phyloP scores from a whole-genome alignment of 257 asterid species.

The Nicotiana paniculata region DNA sequence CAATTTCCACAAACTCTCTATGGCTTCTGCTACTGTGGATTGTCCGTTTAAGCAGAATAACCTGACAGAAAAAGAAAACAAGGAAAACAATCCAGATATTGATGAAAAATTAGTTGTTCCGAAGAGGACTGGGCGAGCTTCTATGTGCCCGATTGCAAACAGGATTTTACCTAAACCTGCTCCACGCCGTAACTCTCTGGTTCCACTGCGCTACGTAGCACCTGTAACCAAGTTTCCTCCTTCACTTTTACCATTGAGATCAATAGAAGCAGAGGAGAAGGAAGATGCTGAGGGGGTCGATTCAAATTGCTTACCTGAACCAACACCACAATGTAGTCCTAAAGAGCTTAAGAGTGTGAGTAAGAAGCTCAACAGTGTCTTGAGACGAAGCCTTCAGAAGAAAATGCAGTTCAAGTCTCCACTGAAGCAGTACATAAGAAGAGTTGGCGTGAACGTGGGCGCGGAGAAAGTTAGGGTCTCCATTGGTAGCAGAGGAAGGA shows the following conservation, averaged over 20 bases:
- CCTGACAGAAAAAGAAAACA: constrained; percentile 62
- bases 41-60: constrained; percentile 23
- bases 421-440: constrained; percentile 45
- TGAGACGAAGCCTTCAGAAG: constrained; percentile 69
- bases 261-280: constrained; percentile 36
- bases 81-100: constrained; percentile 56
- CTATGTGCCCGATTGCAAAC: constrained; percentile 24
- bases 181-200: constrained; percentile 62
- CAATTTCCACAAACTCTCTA: constrained; percentile 34
- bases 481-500: constrained; percentile 70
- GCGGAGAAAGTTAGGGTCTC: constrained; percentile 82
- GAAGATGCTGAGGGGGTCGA: constrained; percentile 28
- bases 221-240: constrained; percentile 35
- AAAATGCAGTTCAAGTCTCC: constrained; percentile 59
- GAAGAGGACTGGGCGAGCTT: constrained; percentile 44
- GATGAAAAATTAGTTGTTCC: constrained; percentile 45
- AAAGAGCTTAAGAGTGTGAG: constrained; percentile 39
- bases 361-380: constrained; percentile 46
- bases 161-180: constrained; percentile 28
- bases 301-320: constrained; percentile 38
- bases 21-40: constrained; percentile 26
- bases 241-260: constrained; percentile 42
- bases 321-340: constrained; percentile 47
- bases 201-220: constrained; percentile 51
- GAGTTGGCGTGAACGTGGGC: constrained; percentile 80